Evolutionary conservation across 2,329 filamentous ascomycete genomes (phyloP).

Genomic region (Colletotrichum lentis): DNA sequence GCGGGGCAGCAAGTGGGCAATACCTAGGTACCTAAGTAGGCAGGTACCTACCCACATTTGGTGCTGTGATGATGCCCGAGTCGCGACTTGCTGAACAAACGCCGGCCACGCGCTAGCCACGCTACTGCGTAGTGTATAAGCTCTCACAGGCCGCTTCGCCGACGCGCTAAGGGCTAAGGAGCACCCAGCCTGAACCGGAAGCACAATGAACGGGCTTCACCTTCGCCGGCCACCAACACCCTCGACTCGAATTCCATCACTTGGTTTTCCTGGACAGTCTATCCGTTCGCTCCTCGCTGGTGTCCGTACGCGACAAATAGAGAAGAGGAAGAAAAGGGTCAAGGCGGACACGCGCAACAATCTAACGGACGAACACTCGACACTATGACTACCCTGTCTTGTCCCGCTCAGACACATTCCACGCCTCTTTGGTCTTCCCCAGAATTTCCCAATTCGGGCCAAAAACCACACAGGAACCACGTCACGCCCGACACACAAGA

Average conservation of each 20-base stretch:
- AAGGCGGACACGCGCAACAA: background rate
- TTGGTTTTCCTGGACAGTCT: no score
- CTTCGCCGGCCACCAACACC: constrained; percentile 1
- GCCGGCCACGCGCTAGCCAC: constrained; percentile 3
- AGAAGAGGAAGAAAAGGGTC: background rate
- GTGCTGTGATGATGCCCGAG: background rate
- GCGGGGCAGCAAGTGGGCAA: constrained; percentile 1
- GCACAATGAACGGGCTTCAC: constrained; percentile 23
- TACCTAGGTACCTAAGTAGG: no score
- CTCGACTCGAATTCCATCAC: background rate
- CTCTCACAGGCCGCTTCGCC: constrained; percentile 12
- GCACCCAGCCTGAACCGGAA: constrained; percentile 33
- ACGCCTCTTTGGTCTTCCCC: constrained; percentile 14
- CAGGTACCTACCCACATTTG: no score
- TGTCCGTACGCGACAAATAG: no score
- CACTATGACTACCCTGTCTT: background rate
- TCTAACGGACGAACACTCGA: no score
- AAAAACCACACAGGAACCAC: background rate
- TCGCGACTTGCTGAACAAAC: constrained; percentile 6
- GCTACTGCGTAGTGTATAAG: no score
- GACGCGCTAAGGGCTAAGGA: constrained; percentile 11
- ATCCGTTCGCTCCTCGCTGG: no score
- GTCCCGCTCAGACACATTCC: background rate
- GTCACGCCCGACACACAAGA: constrained; percentile 11
- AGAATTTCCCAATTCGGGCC: constrained; percentile 12